Evolutionary conservation across 371 early-diverging fungal genomes (phyloP).

Genomic region (Thermomucor indicae-seudaticae): DNA sequence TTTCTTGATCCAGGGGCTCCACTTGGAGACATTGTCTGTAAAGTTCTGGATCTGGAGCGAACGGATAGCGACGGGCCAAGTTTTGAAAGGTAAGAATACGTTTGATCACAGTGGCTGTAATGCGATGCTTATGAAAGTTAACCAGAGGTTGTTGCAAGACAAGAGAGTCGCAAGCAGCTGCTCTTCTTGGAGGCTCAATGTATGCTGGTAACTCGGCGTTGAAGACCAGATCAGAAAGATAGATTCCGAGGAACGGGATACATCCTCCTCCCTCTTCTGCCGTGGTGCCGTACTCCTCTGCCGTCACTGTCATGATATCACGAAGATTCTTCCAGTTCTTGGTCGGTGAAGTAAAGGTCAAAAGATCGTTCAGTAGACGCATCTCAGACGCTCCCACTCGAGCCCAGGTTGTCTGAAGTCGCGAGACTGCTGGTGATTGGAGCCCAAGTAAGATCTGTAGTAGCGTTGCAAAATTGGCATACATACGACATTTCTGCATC

Average conservation of each 20-base stretch:
- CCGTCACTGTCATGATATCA: constrained; percentile 56
- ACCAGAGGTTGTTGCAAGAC: constrained; percentile 49
- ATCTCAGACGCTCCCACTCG: constrained; percentile 49
- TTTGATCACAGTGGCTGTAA: constrained; percentile 61
- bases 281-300: constrained; percentile 54
- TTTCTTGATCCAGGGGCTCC: constrained; percentile 27
- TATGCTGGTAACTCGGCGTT: constrained; percentile 61
- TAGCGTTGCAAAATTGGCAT: constrained; percentile 63
- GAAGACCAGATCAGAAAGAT: constrained; percentile 62
- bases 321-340: constrained; percentile 67
- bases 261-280: constrained; percentile 44
- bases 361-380: constrained; percentile 47
- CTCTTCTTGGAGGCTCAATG: constrained; percentile 23
- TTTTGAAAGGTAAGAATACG: constrained; percentile 58
- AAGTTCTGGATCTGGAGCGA: constrained; percentile 41
- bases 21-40: constrained; percentile 32
- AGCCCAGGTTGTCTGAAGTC: constrained; percentile 60
- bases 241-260: constrained; percentile 63
- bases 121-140: constrained; percentile 63
- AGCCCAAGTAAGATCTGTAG: constrained; percentile 62
- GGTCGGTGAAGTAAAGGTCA: constrained; percentile 54
- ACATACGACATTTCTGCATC: constrained; percentile 58
- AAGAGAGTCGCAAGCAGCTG: constrained; percentile 10
- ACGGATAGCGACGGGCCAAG: constrained; percentile 54
- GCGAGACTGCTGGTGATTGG: constrained; percentile 57